phyloP scores from a whole-genome alignment of 805 yeast species.

The Candida sithepensis region DNA sequence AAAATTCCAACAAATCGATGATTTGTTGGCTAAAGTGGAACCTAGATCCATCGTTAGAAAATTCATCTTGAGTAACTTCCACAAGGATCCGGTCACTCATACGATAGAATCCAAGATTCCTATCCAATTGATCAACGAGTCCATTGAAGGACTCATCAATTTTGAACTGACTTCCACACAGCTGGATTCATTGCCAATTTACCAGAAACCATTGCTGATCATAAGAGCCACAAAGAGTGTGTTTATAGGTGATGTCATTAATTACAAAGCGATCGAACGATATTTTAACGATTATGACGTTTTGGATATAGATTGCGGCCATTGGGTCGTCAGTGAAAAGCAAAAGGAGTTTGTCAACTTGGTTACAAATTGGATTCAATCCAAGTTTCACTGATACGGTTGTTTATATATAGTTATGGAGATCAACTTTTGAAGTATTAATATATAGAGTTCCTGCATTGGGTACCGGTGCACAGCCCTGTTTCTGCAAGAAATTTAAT shows the following conservation, averaged over 20 bases:
- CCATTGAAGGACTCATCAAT: constrained; percentile 59
- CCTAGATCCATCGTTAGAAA: constrained; percentile 56
- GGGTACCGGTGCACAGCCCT: too few relatives aligned
- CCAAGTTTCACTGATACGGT: constrained; percentile 5
- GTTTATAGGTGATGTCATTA: constrained; percentile 25
- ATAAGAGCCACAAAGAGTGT: constrained; percentile 69
- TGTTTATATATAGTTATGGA: too few relatives aligned
- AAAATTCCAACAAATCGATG: constrained; percentile 57
- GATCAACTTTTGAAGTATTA: too few relatives aligned
- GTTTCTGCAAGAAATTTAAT: too few relatives aligned
- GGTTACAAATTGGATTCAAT: constrained; percentile 46
- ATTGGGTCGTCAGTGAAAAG: constrained; percentile 87
- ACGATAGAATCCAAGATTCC: constrained; percentile 49
- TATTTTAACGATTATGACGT: constrained; percentile 66
- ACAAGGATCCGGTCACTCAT: constrained; percentile 30
- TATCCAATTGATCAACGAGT: constrained; percentile 55
- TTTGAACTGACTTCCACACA: constrained; percentile 34
- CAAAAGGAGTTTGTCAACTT: constrained; percentile 66
- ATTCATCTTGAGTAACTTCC: constrained; percentile 68
- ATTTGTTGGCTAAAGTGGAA: constrained; percentile 58
- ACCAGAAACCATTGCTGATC: constrained; percentile 69
- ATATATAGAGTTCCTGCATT: too few relatives aligned
- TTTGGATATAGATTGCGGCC: constrained; percentile 75
- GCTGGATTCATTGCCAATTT: constrained; percentile 36
- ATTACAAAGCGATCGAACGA: constrained; percentile 10